Percentiles rank a stretch among this genome's conserved stretches.
Conservation (phyloP, 305 asterid genomes). For the Fraxinus sp. region DNA sequence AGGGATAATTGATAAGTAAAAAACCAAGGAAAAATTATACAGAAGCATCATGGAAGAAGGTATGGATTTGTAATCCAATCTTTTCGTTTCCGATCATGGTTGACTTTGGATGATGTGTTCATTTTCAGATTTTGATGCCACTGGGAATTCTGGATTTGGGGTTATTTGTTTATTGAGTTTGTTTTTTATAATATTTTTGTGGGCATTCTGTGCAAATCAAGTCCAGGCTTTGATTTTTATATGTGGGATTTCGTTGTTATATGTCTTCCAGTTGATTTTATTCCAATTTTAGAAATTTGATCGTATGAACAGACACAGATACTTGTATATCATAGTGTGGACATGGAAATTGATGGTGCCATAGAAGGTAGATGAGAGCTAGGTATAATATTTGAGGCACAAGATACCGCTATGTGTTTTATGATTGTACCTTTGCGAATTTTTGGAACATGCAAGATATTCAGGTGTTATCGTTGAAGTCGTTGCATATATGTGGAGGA, state of each 20-base stretch:
- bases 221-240: constrained; percentile 16
- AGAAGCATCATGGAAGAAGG: constrained; percentile 42
- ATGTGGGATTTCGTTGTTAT: constrained; percentile 7
- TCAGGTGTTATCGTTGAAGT: neutral
- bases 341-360: neutral
- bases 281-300: neutral
- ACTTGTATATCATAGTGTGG: neutral
- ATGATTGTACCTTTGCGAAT: constrained; percentile 1
- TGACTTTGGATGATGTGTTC: constrained; percentile 14
- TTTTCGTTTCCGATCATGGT: constrained; percentile 25
- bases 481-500: neutral
- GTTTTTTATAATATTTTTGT: neutral
- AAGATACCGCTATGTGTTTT: neutral
- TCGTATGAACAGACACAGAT: neutral
- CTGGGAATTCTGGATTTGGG: constrained; percentile 19
- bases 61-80: constrained; percentile 2
- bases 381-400: neutral
- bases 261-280: constrained; percentile 13
- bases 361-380: constrained; percentile 7
- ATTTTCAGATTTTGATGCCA: constrained; percentile 4
- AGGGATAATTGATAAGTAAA: neutral
- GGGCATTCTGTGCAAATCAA: neutral
- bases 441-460: neutral
- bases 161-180: constrained; percentile 4
- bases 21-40: neutral